Percentiles rank a stretch among this genome's conserved stretches.
Evolutionary conservation across 305 asterid species (phyloP).

Genomic region (Fraxinus xanthoxyloides): DNA sequence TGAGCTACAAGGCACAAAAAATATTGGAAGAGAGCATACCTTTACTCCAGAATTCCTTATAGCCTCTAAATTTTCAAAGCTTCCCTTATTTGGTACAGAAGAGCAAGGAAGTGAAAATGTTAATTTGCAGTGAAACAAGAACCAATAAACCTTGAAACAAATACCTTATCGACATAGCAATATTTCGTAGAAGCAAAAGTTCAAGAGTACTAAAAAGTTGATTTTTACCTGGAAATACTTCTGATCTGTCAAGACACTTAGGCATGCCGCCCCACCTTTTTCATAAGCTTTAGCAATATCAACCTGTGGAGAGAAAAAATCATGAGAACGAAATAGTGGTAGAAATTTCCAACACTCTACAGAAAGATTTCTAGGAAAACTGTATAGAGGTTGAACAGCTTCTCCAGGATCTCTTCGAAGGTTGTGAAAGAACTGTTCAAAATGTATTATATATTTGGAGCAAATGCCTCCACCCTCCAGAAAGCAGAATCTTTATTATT

Average conservation of each 20-base stretch:
- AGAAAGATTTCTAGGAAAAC: background rate
- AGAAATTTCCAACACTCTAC: background rate
- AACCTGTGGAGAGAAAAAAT: conserved; percentile 48
- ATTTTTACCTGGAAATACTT: conserved; percentile 76
- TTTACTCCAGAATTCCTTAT: conserved; percentile 76
- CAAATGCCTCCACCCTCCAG: background rate
- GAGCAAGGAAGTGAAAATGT: background rate
- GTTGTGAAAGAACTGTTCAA: background rate
- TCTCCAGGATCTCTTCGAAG: background rate
- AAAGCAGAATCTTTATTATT: background rate
- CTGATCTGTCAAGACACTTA: conserved; percentile 83
- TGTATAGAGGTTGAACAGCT: background rate
- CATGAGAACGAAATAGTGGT: background rate
- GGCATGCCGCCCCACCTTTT: conserved; percentile 98
- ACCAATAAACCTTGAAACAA: background rate
- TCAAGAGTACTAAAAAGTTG: background rate
- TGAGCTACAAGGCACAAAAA: background rate
- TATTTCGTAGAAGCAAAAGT: background rate
- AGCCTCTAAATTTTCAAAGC: conserved; percentile 81
- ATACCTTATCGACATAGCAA: background rate
- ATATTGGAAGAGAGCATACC: conserved; percentile 40
- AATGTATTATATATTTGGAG: background rate
- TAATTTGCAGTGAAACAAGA: conserved; percentile 4
- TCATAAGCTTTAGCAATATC: conserved; percentile 93
- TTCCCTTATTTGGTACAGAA: conserved; percentile 50